phyloP scores from a whole-genome alignment of 2,329 filamentous ascomycete species.

The Diaporthe ampelina region DNA sequence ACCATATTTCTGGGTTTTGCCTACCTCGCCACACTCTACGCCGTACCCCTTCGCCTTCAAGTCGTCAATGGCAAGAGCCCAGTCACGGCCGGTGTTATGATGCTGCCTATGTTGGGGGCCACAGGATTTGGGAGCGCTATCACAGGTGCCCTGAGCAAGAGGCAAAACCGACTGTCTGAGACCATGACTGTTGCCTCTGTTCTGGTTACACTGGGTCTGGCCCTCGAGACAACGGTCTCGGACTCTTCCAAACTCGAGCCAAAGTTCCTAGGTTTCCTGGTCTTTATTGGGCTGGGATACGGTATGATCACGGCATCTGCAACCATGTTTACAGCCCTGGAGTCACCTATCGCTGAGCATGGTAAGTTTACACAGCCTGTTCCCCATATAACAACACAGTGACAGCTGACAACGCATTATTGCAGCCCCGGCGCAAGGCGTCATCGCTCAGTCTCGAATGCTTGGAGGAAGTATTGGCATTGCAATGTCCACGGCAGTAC shows the following conservation, averaged over 20 bases:
- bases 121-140: constrained; percentile 61
- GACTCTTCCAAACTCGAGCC: constrained; percentile 53
- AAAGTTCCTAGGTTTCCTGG: constrained; percentile 63
- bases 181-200: constrained; percentile 58
- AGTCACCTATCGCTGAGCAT: constrained; percentile 60
- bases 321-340: constrained; percentile 60
- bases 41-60: constrained; percentile 64
- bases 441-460: constrained; percentile 65
- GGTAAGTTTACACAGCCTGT: constrained; percentile 53
- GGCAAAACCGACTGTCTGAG: constrained; percentile 58
- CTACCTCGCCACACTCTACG: constrained; percentile 63
- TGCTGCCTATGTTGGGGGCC: constrained; percentile 66
- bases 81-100: constrained; percentile 63
- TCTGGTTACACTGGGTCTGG: constrained; percentile 62
- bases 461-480: constrained; percentile 69
- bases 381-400: background rate
- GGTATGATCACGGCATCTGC: constrained; percentile 62
- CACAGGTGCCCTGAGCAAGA: constrained; percentile 58
- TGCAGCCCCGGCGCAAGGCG: constrained; percentile 65
- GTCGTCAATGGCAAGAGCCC: constrained; percentile 62
- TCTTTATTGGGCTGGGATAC: constrained; percentile 67
- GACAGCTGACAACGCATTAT: constrained; percentile 40
- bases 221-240: constrained; percentile 58
- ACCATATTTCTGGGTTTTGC: constrained; percentile 65
- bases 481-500: constrained; percentile 63